Base-by-base conservation (phyloP, 2,329 filamentous ascomycete species). In the Drechslera avenae region DNA sequence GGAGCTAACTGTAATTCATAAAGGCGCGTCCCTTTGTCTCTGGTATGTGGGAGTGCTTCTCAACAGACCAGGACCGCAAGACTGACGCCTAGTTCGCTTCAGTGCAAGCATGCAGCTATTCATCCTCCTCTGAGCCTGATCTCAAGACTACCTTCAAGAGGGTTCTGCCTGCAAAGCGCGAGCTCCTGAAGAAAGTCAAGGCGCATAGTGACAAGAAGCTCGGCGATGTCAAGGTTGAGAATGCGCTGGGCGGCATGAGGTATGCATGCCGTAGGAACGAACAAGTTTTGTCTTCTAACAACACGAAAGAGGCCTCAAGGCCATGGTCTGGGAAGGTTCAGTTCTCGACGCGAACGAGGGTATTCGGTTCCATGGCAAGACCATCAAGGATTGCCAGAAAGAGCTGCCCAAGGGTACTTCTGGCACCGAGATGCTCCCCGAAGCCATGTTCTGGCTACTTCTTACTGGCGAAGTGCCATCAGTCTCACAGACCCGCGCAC, bases 401-500 rank as follows among this genome's bases (percentile, higher is more conserved):
- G 88, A 91, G 75, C 86, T 97, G 13, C 92, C 94, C 73, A 97
- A 97, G 81, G 94, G 93, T 63, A 91, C 84, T 52, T 85, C 89
- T 2, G 91, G 93, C 67, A 95, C 91, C 5, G 93, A 97, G 79
- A 99, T 97, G 94, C 84, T 97, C 10, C 94, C 94, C 39, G 94
- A 99, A 78, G 87, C 93, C 75, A 99, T 99, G 94, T 99, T 99
- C 83, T 99, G 94, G 94, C 86, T 97, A 34, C 86, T 99, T 42
- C 82, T 99, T 64, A 99, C 94, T 8, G 94, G 94, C 52, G 83
- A 95, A 76, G 89, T 97, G 17, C 94, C 94, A 18, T 90, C 89
- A 1, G 88, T 86, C 17, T 79, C 79, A 56, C 94, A 99, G 76
- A 85, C 94, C 57, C 89, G 93, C 66, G 80, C 78, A 36, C 86